Percentiles rank a stretch among this genome's conserved stretches.
Conservation (phyloP, 75 land plant genomes). For the Gnetum montanum region DNA sequence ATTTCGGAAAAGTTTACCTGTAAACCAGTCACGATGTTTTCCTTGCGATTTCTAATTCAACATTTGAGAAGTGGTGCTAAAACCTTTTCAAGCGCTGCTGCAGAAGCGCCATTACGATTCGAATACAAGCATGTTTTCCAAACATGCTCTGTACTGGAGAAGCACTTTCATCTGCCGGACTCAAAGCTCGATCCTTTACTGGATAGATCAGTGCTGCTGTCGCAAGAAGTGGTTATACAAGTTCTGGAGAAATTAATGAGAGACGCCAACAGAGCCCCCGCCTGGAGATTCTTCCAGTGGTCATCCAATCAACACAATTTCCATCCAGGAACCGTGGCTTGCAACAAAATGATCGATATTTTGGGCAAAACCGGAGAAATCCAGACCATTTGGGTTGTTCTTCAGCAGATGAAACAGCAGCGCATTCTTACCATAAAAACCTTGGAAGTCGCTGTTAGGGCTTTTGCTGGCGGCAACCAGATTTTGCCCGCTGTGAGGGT, state of each 20-base stretch:
- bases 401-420: slow-evolving; percentile 6
- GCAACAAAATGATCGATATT: slow-evolving; percentile 29
- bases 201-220: not conserved
- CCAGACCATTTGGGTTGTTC: slow-evolving; percentile 21
- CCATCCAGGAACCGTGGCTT: slow-evolving; percentile 24
- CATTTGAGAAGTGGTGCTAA: no score
- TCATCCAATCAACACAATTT: slow-evolving; percentile 14
- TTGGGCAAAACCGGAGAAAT: slow-evolving; percentile 22
- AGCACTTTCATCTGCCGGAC: not conserved
- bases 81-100: no score
- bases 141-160: not conserved
- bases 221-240: not conserved
- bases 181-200: not conserved
- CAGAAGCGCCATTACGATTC: no score
- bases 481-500: slow-evolving; percentile 27
- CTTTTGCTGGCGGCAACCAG: slow-evolving; percentile 29
- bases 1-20: no score
- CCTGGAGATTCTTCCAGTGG: slow-evolving; percentile 12
- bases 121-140: not conserved
- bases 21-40: no score
- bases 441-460: slow-evolving; percentile 15
- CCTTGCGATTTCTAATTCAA: no score
- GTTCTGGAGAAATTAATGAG: not conserved
- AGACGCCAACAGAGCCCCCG: slow-evolving; percentile 1
- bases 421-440: slow-evolving; percentile 14